A percentile compares a stretch with the other conserved stretches of the same genome.
Evolutionary conservation across 2,329 filamentous ascomycete genomes (phyloP).

Genomic region (Lojkania enalia): DNA sequence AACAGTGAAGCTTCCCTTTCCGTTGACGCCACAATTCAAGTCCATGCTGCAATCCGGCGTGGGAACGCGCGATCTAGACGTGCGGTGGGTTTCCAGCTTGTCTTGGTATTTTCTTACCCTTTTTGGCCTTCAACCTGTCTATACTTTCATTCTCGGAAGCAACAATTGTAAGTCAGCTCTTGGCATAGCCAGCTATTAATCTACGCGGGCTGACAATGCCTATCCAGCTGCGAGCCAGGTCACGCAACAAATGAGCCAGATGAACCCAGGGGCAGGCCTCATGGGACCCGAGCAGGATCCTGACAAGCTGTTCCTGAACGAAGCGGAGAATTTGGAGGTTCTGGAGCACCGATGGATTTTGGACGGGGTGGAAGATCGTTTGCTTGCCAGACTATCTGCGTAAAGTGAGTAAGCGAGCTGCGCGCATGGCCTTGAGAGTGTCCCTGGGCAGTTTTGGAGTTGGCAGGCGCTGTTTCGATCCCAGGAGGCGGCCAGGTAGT

Average conservation of each 20-base stretch:
- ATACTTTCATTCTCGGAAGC: slow-evolving; percentile 93
- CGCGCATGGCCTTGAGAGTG: too few species aligned
- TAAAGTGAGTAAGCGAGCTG: slow-evolving; percentile 20
- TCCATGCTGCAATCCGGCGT: slow-evolving; percentile 98
- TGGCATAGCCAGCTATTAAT: not conserved
- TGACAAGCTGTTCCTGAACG: slow-evolving; percentile 89
- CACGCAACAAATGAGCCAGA: slow-evolving; percentile 77
- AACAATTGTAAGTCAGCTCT: slow-evolving; percentile 75
- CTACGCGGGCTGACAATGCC: slow-evolving; percentile 31
- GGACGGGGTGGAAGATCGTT: slow-evolving; percentile 81
- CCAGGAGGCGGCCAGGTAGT: slow-evolving; percentile 10
- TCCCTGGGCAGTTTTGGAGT: too few species aligned
- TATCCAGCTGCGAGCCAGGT: slow-evolving; percentile 84
- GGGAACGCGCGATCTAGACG: slow-evolving; percentile 92
- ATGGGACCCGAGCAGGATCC: slow-evolving; percentile 93
- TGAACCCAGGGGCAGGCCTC: slow-evolving; percentile 75
- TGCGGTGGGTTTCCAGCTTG: slow-evolving; percentile 96
- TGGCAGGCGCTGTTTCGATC: not conserved
- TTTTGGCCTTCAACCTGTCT: slow-evolving; percentile 94
- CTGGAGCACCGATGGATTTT: slow-evolving; percentile 91
- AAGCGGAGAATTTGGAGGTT: slow-evolving; percentile 94
- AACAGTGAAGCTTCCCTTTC: slow-evolving; percentile 92
- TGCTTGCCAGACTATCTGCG: slow-evolving; percentile 59
- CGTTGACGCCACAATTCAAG: slow-evolving; percentile 98
- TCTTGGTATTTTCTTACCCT: slow-evolving; percentile 99